A percentile compares a stretch with the other conserved stretches of the same genome.
These are phyloP conservation scores for Didymella arachidicola DNA, from an alignment of 2,329 filamentous ascomycete genomes.

Conservation along the genomic window DNA sequence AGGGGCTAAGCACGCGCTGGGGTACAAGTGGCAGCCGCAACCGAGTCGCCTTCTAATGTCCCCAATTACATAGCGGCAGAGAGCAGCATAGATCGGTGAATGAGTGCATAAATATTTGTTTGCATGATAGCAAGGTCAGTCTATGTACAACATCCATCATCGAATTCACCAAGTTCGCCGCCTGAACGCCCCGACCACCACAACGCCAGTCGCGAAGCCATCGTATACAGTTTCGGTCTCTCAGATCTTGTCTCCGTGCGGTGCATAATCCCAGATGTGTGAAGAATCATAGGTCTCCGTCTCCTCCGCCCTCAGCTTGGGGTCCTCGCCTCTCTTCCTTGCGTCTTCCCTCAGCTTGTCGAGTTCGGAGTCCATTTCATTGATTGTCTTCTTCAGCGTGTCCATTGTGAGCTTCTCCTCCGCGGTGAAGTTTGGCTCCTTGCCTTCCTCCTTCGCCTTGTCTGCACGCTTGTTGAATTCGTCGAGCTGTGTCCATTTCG, in stretches of 20 bases:
- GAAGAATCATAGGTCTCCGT: conserved; percentile 45
- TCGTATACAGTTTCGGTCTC: conserved; percentile 10
- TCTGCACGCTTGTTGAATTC: conserved; percentile 50
- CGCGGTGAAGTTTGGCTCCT: conserved; percentile 29
- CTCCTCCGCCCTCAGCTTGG: conserved; percentile 41
- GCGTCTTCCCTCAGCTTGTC: conserved; percentile 41
- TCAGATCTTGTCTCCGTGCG: conserved; percentile 27
- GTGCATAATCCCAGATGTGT: conserved; percentile 50
- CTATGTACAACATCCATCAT: conserved; percentile 13
- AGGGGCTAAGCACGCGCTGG: neutral
- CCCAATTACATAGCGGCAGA: neutral
- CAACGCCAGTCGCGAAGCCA: conserved; percentile 25
- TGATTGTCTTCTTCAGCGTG: conserved; percentile 33
- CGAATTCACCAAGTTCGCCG: conserved; percentile 5
- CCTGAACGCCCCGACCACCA: conserved; percentile 11
- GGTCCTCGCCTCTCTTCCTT: conserved; percentile 46
- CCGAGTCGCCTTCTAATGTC: neutral
- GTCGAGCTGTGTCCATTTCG: conserved; percentile 52
- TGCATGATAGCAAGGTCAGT: neutral
- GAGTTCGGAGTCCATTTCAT: conserved; percentile 39
- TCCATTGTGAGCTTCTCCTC: conserved; percentile 32
- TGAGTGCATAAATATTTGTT: neutral
- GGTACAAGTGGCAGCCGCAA: neutral
- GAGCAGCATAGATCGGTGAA: neutral
- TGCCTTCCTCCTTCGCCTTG: conserved; percentile 43